Evolutionary conservation across 371 early-diverging fungal species (phyloP).

Genomic region (Batkoa obscura): DNA sequence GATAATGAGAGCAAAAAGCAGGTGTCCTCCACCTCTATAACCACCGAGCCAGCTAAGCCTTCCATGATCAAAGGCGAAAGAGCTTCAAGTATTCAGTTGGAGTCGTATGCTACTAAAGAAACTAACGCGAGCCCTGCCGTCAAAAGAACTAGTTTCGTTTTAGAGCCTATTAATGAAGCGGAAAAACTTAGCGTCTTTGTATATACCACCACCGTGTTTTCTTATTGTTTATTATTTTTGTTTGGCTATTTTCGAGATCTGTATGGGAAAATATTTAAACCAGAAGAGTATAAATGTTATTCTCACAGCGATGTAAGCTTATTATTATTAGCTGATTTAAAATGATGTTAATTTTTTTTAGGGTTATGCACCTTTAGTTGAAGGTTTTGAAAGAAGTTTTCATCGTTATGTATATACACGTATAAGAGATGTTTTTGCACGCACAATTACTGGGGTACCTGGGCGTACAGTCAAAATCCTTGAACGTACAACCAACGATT

Average conservation of each 20-base stretch:
- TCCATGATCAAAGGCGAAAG: too few relatives aligned
- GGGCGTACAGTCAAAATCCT: conserved; percentile 73
- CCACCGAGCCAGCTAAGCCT: too few relatives aligned
- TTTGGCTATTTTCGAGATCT: conserved; percentile 84
- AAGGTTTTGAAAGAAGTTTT: conserved; percentile 95
- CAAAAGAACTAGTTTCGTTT: too few relatives aligned
- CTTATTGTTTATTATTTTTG: conserved; percentile 82
- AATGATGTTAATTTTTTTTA: conserved; percentile 9
- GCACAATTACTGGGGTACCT: conserved; percentile 92
- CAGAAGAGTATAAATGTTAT: background rate
- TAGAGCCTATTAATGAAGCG: too few relatives aligned
- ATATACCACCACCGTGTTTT: conserved; percentile 85
- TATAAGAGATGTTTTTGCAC: conserved; percentile 93
- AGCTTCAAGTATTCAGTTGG: too few relatives aligned
- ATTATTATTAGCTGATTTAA: background rate
- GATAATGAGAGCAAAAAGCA: too few relatives aligned
- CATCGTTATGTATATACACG: conserved; percentile 84
- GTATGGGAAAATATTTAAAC: conserved; percentile 49
- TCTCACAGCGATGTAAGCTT: background rate
- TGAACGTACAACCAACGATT: conserved; percentile 67
- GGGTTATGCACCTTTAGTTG: conserved; percentile 79
- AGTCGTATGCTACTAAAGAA: too few relatives aligned
- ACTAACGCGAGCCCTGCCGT: too few relatives aligned
- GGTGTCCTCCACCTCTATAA: too few relatives aligned
- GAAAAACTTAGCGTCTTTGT: too few relatives aligned